Conservation (phyloP, 2,329 filamentous ascomycete species). For the Cercospora nicotianae region DNA sequence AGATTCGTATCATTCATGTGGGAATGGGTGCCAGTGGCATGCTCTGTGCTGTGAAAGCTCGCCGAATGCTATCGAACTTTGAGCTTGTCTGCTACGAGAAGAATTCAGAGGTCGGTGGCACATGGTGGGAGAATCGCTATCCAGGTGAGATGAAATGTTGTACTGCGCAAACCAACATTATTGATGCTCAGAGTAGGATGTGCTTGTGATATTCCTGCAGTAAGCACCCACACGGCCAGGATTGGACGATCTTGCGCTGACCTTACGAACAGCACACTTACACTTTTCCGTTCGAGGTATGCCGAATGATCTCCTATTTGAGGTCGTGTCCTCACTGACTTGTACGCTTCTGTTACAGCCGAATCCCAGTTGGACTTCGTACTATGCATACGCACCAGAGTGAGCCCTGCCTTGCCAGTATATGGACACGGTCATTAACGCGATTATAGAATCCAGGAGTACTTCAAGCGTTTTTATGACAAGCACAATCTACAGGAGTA, state of each 20-base stretch:
- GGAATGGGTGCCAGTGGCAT: slow-evolving; percentile 27
- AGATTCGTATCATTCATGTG: slow-evolving; percentile 27
- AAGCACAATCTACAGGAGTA: slow-evolving; percentile 44
- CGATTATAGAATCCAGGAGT: slow-evolving; percentile 38
- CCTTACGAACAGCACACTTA: slow-evolving; percentile 37
- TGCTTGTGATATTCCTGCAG: slow-evolving; percentile 41
- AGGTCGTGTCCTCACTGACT: background rate
- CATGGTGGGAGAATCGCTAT: slow-evolving; percentile 34
- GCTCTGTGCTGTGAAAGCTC: slow-evolving; percentile 20
- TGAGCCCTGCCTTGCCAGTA: background rate
- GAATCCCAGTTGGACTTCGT: slow-evolving; percentile 26
- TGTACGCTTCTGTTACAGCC: background rate
- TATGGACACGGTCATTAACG: background rate
- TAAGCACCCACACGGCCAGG: background rate
- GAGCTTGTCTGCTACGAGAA: slow-evolving; percentile 47
- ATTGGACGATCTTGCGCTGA: background rate
- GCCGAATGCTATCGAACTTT: slow-evolving; percentile 28
- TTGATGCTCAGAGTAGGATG: slow-evolving; percentile 3
- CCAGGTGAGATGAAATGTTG: background rate
- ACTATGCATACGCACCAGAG: slow-evolving; percentile 43
- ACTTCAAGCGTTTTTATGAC: slow-evolving; percentile 41
- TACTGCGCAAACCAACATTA: background rate
- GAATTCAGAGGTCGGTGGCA: slow-evolving; percentile 41
- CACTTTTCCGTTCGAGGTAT: slow-evolving; percentile 17
- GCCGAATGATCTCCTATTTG: background rate